Percentiles rank a stretch among this genome's conserved stretches.
Evolutionary conservation across 208 protist species (phyloP).

Genomic region (Leishmania major): DNA sequence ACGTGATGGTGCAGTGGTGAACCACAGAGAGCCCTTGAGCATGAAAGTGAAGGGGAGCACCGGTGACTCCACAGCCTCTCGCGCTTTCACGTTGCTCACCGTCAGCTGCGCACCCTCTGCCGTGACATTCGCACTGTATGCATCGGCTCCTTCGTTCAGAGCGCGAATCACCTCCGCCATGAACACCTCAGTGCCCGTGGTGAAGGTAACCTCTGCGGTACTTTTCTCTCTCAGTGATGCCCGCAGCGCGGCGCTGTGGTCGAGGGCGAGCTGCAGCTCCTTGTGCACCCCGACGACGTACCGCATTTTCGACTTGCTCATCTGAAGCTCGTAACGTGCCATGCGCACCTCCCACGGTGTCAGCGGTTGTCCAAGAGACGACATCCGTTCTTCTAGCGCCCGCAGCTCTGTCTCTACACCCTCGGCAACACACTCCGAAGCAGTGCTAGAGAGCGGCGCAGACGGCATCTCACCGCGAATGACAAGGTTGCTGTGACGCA

Average conservation of each 20-base stretch:
- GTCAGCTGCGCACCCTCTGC: background rate
- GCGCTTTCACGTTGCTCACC: conserved; percentile 40
- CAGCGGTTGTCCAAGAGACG: conserved; percentile 38
- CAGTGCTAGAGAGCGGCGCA: background rate
- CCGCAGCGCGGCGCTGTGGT: conserved; percentile 36
- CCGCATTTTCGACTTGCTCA: conserved; percentile 73
- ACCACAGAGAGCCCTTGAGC: conserved; percentile 91
- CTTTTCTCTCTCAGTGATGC: background rate
- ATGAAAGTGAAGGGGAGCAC: conserved; percentile 92
- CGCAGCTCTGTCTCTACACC: conserved; percentile 46
- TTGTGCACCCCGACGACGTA: conserved; percentile 86
- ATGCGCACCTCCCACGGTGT: conserved; percentile 53
- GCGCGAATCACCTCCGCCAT: conserved; percentile 48
- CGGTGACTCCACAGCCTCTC: conserved; percentile 38
- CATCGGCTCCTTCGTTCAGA: conserved; percentile 44
- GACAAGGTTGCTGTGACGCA: conserved; percentile 84
- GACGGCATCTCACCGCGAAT: conserved; percentile 76
- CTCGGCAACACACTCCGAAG: background rate
- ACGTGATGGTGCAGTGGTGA: conserved; percentile 23
- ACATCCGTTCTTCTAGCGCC: conserved; percentile 61
- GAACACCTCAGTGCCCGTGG: conserved; percentile 39
- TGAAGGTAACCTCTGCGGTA: background rate
- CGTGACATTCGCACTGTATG: conserved; percentile 15
- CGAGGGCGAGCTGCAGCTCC: conserved; percentile 66
- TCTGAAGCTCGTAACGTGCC: conserved; percentile 74